Evolutionary conservation across 441 rosid genomes (phyloP).

Genomic region (Corymbia citriodora): DNA sequence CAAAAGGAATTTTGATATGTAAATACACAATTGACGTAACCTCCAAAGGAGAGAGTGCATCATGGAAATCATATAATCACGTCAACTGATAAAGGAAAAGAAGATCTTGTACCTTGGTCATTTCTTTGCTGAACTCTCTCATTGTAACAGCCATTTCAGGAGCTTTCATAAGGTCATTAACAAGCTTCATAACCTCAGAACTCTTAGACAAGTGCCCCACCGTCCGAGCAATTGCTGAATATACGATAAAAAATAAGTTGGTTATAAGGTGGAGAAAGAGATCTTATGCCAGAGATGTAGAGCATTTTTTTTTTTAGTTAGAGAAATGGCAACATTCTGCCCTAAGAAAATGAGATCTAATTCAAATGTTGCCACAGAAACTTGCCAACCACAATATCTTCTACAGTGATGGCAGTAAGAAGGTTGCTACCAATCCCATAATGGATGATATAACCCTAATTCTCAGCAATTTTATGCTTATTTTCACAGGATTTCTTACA

Average conservation of each 20-base stretch:
- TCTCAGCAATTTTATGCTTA: background rate
- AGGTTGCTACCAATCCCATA: background rate
- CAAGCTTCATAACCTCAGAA: constrained; percentile 96
- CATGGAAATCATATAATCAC: background rate
- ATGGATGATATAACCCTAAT: background rate
- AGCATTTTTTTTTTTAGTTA: background rate
- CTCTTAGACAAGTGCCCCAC: constrained; percentile 91
- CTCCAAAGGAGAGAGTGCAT: background rate
- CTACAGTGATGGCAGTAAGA: background rate
- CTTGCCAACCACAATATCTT: background rate
- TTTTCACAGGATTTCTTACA: background rate
- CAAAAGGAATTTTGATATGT: background rate
- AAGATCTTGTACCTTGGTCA: constrained; percentile 62
- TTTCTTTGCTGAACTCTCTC: constrained; percentile 93
- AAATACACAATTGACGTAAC: background rate
- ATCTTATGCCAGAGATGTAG: background rate
- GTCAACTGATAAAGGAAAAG: background rate
- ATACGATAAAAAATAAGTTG: constrained; percentile 3
- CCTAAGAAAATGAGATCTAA: background rate
- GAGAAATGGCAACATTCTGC: background rate
- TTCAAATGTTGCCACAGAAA: background rate
- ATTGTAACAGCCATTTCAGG: constrained; percentile 88
- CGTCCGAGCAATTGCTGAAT: constrained; percentile 84
- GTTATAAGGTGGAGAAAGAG: background rate
- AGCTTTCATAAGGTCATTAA: constrained; percentile 90